These are phyloP conservation scores for Penicillium verhagenii DNA, from an alignment of 495 filamentous ascomycete species.

Conservation along the genomic window DNA sequence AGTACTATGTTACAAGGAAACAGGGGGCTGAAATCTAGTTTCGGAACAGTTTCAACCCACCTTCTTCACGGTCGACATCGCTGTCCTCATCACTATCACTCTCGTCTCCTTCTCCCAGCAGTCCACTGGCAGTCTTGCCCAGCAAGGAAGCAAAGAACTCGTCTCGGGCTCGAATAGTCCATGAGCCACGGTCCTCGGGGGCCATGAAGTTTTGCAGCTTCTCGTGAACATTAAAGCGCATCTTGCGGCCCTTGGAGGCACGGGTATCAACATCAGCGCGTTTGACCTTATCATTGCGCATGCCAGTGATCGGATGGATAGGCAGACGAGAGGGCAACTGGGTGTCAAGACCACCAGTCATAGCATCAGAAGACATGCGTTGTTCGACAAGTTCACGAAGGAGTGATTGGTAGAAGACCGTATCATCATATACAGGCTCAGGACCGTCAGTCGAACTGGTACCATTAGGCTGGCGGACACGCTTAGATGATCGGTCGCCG, in stretches of 20 bases:
- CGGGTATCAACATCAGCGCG: conserved; percentile 79
- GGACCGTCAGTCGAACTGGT: conserved; percentile 5
- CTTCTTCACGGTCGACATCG: conserved; percentile 57
- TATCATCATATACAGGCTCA: conserved; percentile 78
- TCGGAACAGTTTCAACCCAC: conserved; percentile 74
- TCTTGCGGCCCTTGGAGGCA: conserved; percentile 91
- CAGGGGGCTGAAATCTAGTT: conserved; percentile 33
- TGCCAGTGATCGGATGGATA: conserved; percentile 55
- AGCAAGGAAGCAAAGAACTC: conserved; percentile 88
- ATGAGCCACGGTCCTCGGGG: conserved; percentile 73
- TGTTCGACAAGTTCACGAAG: conserved; percentile 91
- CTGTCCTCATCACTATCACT: conserved; percentile 51
- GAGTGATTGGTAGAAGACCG: conserved; percentile 87
- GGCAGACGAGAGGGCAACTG: conserved; percentile 34
- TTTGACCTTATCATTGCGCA: conserved; percentile 77
- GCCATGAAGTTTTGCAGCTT: conserved; percentile 99
- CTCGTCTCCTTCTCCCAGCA: conserved; percentile 67
- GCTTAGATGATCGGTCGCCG: conserved; percentile 66
- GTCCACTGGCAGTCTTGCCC: conserved; percentile 65
- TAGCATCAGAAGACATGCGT: conserved; percentile 56
- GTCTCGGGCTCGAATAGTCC: conserved; percentile 76
- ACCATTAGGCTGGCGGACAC: conserved; percentile 21
- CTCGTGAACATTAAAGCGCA: conserved; percentile 91
- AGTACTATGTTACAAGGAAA: conserved; percentile 1
- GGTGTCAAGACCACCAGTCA: conserved; percentile 44